Evolutionary conservation across 169 alveolate species (phyloP), one percentile per base, ranked within the genome.

Genomic region (Cryptosporidium parvum): DNA sequence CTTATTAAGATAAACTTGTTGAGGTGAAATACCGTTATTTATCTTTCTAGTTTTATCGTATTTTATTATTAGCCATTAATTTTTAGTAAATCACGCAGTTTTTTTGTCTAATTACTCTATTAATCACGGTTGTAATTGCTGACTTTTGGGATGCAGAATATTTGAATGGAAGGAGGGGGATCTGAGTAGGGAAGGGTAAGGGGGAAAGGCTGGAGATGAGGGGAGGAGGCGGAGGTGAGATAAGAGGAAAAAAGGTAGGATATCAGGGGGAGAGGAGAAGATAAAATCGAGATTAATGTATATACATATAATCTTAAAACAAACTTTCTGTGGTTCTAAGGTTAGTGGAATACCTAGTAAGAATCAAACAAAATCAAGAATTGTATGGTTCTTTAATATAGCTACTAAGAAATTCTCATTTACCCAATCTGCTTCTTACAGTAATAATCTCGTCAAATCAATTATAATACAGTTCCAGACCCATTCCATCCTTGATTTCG

Each of bases 401-500:
- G 10, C 33, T 56, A 56, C 1, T 18, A 3, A 23, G 5, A 1
- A 56, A 26, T 56, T 26, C 12, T 42, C 16, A 21, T 12, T 12
- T 21, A 26, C 9, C 31, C 37, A 23, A 4, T 5, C 35, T 23
- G 3, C 67, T 56, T 56, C 1, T 21, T 4, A 56, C 1, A 10
- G 16, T 16, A 23, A 29, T n/a, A 10, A 31, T 26, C 18, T 14
- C 23, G 21, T 14, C n/a, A n/a, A 29, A 23, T 93, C 95, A 98
- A 93, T 98, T 97, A 92, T 98, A 98, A 94, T 97, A 98, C 91
- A 98, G 96, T 91, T 98, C 99, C 39, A 98, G 84, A 35, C 98
- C 97, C 99, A 97, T 97, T 3, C 99, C 99, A 87, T 98, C 99
- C 75, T 97, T 96, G 61, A 98, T 97, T 94, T 98, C 99, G 91